Evolutionary conservation across 2,329 filamentous ascomycete species (phyloP).

Genomic region (Colletotrichum gloeosporioides): DNA sequence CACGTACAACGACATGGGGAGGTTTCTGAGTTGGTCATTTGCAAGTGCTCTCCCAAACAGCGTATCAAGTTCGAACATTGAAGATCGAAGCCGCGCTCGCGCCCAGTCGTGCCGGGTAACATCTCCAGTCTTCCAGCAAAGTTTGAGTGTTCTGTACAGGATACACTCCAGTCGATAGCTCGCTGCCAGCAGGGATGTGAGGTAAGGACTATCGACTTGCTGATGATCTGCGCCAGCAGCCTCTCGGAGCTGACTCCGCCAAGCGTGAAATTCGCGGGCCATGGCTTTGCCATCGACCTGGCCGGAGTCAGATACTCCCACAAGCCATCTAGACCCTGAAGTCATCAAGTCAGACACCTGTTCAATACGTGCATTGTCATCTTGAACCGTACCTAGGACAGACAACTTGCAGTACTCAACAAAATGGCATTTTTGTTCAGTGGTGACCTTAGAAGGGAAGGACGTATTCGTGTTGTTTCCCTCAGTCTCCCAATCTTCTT

Average conservation of each 20-base stretch:
- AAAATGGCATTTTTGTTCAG: background rate
- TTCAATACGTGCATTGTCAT: background rate
- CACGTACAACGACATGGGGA: background rate
- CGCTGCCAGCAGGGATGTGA: background rate
- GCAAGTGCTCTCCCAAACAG: background rate
- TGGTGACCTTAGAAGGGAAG: background rate
- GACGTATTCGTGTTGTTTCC: background rate
- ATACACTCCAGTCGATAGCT: background rate
- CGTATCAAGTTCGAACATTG: background rate
- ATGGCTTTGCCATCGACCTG: background rate
- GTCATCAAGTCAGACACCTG: background rate
- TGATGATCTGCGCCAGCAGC: accelerated
- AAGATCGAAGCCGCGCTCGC: background rate
- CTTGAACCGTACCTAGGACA: background rate
- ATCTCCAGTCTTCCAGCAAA: background rate
- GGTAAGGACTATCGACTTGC: background rate
- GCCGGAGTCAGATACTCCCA: background rate
- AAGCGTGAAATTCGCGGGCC: background rate
- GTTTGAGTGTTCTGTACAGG: accelerated
- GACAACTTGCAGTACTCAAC: background rate
- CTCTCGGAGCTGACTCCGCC: background rate
- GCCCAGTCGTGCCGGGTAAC: background rate
- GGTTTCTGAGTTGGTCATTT: background rate
- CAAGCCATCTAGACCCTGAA: background rate
- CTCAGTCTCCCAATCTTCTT: background rate